A percentile compares a stretch with the other conserved stretches of the same genome.
These are phyloP conservation scores for Ciborinia camelliae DNA, from an alignment of 2,329 filamentous ascomycete genomes.

Conservation along the genomic window DNA sequence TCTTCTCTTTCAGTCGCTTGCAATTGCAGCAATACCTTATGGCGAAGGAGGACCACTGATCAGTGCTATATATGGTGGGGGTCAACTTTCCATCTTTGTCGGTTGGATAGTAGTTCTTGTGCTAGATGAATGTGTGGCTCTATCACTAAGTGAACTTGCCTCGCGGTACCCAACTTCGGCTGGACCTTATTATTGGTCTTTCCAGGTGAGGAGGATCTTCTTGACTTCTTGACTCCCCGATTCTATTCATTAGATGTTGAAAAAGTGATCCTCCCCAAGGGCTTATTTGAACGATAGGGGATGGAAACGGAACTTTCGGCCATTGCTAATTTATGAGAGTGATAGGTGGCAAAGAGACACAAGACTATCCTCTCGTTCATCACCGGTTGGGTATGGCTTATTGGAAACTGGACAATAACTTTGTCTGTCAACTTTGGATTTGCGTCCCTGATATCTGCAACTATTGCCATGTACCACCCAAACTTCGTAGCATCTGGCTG, in stretches of 20 bases:
- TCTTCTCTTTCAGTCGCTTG: slow-evolving; percentile 58
- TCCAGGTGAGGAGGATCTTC: slow-evolving; percentile 49
- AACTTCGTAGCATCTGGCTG: slow-evolving; percentile 53
- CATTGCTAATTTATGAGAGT: background rate
- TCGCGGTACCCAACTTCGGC: slow-evolving; percentile 74
- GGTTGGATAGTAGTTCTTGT: slow-evolving; percentile 54
- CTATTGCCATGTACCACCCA: slow-evolving; percentile 52
- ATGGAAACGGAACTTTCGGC: background rate
- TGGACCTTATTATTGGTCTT: slow-evolving; percentile 76
- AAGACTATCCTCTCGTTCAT: slow-evolving; percentile 66
- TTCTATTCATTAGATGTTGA: background rate
- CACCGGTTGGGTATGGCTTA: slow-evolving; percentile 72
- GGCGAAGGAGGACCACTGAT: slow-evolving; percentile 41
- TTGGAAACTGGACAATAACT: slow-evolving; percentile 79
- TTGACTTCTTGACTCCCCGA: background rate
- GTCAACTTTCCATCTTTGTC: slow-evolving; percentile 53
- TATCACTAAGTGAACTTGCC: slow-evolving; percentile 70
- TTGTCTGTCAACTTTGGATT: slow-evolving; percentile 78
- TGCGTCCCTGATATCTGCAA: slow-evolving; percentile 51
- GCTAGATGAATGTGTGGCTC: slow-evolving; percentile 62
- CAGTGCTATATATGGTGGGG: slow-evolving; percentile 38
- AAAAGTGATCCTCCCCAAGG: background rate
- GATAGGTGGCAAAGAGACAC: slow-evolving; percentile 52
- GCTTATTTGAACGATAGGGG: background rate
- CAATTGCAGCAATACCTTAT: slow-evolving; percentile 58